Evolutionary conservation across 306 rosid genomes (phyloP).

Genomic region (Heteromeles arbutifolia): DNA sequence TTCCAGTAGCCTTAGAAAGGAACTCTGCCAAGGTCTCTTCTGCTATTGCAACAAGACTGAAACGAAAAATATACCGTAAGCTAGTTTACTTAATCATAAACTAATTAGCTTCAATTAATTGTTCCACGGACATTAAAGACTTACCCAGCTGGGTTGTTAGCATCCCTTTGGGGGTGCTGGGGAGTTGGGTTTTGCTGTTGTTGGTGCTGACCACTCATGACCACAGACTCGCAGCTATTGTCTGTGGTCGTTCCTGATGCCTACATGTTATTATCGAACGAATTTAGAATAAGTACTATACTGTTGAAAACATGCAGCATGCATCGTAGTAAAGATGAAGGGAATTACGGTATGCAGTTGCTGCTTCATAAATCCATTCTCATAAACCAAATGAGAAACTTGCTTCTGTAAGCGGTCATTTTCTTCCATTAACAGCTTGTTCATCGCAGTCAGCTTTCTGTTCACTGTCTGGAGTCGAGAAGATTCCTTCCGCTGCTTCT

Average conservation of each 20-base stretch:
- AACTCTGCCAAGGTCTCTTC: conserved; percentile 99
- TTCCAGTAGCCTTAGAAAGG: conserved; percentile 99
- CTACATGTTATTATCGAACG: conserved; percentile 23
- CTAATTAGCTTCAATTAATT: not conserved
- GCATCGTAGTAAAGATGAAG: not conserved
- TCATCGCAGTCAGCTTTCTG: conserved; percentile 81
- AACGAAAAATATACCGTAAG: not conserved
- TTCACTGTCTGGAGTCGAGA: conserved; percentile 88
- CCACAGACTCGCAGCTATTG: conserved; percentile 99
- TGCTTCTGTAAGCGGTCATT: conserved; percentile 98
- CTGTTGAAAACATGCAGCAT: not conserved
- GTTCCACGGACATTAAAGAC: not conserved
- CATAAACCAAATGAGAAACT: conserved; percentile 87
- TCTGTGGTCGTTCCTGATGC: conserved; percentile 86
- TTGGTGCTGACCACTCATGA: conserved; percentile 96
- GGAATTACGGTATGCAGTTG: conserved; percentile 68
- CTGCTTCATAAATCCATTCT: conserved; percentile 77
- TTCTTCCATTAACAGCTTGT: conserved; percentile 91
- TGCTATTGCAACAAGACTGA: conserved; percentile 86
- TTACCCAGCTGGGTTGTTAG: conserved; percentile 98
- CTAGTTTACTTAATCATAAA: not conserved
- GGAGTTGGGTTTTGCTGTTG: conserved; percentile 93
- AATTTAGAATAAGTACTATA: not conserved
- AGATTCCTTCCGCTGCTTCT: conserved; percentile 96
- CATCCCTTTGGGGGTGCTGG: conserved; percentile 91